phyloP scores from a whole-genome alignment of 2,329 filamentous ascomycete genomes.

The Ceratocystis cacaofunesta region DNA sequence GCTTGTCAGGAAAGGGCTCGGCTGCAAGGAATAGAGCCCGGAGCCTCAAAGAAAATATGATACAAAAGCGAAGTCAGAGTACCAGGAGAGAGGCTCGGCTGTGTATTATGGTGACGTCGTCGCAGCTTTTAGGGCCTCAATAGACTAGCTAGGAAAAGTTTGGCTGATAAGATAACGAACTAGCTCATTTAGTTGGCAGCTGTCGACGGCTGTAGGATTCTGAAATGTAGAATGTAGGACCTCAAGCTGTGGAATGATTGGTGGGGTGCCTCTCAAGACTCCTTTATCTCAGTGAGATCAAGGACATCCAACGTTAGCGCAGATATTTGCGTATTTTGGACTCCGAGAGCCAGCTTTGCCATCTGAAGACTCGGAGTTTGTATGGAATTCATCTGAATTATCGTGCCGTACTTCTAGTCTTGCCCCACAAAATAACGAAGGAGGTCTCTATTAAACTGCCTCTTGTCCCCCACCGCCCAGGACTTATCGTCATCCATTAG shows the following conservation, averaged over 20 bases:
- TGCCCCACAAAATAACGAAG: background rate
- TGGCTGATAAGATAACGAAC: slow-evolving; percentile 1
- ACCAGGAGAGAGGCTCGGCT: background rate
- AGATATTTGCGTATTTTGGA: background rate
- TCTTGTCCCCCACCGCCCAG: background rate
- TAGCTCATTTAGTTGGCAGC: background rate
- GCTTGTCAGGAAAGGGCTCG: background rate
- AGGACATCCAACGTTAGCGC: background rate
- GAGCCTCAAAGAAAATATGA: background rate
- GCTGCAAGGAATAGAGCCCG: background rate
- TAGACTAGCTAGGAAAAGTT: background rate
- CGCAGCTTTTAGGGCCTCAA: background rate
- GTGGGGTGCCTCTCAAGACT: background rate
- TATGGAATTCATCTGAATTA: background rate
- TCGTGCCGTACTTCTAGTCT: background rate
- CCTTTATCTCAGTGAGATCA: background rate
- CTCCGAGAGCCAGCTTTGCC: background rate
- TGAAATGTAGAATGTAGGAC: background rate
- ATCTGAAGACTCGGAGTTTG: background rate
- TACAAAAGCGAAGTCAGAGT: background rate
- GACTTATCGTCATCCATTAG: background rate
- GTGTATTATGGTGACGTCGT: background rate
- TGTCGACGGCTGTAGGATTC: background rate
- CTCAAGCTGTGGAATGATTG: background rate
- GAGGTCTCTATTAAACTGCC: background rate